Base-by-base conservation (phyloP, 371 early-diverging fungal genomes). In the Lichtheimia ornata region DNA sequence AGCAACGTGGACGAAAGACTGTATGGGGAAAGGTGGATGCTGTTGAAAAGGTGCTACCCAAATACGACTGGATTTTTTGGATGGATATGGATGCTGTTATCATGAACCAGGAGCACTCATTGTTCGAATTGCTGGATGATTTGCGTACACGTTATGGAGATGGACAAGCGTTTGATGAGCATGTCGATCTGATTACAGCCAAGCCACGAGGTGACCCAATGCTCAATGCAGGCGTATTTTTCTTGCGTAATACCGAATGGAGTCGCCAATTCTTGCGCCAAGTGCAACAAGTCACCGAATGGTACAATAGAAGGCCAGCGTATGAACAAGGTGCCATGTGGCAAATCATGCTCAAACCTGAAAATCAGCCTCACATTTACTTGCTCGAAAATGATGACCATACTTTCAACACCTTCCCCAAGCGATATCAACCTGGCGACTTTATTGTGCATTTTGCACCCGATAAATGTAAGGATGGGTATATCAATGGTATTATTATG, bases 61-160 rank as follows among this genome's bases (percentile, higher is more conserved):
- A 83, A 43, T 88, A 88, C 58, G 83, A 86, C 30, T 88, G 88
- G 88, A 40, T 88, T 4, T 77, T 88, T 35, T 88, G 88, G 88
- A 66, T 86, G 70, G 88, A 88, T 61, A 86, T 86, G 85, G 86
- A 88, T 62, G 84, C 86, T 13, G 79, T 88, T 7, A 72, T 88
- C 22, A 78, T 81, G 64, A 72, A 88, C 64, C 56, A 69, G 12
- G 63, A 74, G 25, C 62, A 64, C 17, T 73, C 82, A 5, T 56
- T 83, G 1, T 69, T 82, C 49, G 63, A 67, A 12, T 62, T 84
- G 45, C 54, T 84, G 13, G 66, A 65, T n/a, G 63, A 67, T 28
- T 62, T 80, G 15, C 53, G 65, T 14, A 56, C 22, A 1, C 41
- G 57, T 4, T 75, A 66, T 22, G 64, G 70, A 54, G 61, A 58